Conservation (phyloP, 2,329 filamentous ascomycete genomes). For the Stemphylium vesicarium region DNA sequence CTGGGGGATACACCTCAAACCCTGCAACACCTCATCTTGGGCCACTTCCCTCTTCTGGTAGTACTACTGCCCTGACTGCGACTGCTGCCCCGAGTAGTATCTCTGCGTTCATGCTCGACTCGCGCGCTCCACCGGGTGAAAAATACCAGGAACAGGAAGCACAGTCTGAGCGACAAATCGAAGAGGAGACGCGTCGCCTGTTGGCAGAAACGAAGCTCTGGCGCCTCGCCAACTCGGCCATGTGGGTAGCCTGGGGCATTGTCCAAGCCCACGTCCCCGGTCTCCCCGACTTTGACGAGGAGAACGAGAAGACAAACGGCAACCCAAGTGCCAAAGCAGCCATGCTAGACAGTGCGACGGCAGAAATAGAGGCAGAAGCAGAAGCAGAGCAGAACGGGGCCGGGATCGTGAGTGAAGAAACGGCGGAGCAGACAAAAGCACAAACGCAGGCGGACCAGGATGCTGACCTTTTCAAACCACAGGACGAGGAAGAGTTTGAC, state of each 20-base stretch:
- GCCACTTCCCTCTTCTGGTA: constrained; percentile 40
- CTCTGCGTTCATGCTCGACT: constrained; percentile 79
- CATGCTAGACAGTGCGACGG: constrained; percentile 35
- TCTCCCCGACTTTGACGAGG: constrained; percentile 60
- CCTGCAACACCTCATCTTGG: constrained; percentile 45
- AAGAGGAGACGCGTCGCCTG: constrained; percentile 72
- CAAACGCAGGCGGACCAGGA: constrained; percentile 33
- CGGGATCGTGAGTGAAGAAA: constrained; percentile 36
- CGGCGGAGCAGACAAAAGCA: constrained; percentile 28
- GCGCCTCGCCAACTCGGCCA: constrained; percentile 84
- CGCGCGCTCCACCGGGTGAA: constrained; percentile 45
- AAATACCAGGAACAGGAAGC: constrained; percentile 53
- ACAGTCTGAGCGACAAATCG: constrained; percentile 63
- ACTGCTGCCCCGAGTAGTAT: constrained; percentile 50
- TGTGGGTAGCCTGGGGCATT: constrained; percentile 96
- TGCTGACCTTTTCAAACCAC: constrained; percentile 53
- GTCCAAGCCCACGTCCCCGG: constrained; percentile 89
- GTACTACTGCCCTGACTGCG: constrained; percentile 41
- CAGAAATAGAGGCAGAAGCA: constrained; percentile 27
- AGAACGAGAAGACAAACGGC: constrained; percentile 20
- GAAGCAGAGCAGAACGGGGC: constrained; percentile 26
- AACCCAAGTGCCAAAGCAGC: constrained; percentile 27
- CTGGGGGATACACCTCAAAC: constrained; percentile 59
- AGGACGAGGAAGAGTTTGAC: constrained; percentile 78
- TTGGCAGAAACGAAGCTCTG: constrained; percentile 82